Base-by-base conservation (phyloP, 1,284 basidiomycete species). In the Farysia itapuensis region DNA sequence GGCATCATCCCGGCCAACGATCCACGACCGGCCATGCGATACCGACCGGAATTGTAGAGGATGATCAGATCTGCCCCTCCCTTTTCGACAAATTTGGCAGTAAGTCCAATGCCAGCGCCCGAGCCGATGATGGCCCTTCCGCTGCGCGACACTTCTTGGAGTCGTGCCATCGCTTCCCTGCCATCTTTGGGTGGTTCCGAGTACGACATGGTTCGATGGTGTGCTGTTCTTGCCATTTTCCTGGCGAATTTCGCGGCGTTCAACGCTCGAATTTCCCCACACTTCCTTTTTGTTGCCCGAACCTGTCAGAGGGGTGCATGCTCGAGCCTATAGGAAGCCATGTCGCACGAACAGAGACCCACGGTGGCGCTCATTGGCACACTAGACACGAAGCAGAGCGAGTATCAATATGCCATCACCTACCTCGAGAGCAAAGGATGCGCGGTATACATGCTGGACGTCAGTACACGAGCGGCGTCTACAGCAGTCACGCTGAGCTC, bases 21-120 rank as follows among this genome's bases (percentile, higher is more conserved):
- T 15, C 58, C 58, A 20, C 58, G 18, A 3, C 58, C 58, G 8
- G 51, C 48, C 58, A 61, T 61, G 18, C 58, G 51, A 33, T 56
- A 61, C 5, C 58, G 33, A 11, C 58, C 58, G 7, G 52, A 56
- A 39, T 61, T 61, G 39, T 61, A 61, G 28, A 61, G 46, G 19
- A 60, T 54, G 50, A 60, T 49, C 45, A 60, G 21, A 18, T 59
- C 54, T 12, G 54, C 43, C 22, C 57, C 57, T 16, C 57, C 57
- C 26, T 60, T 54, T 20, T 60, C 51, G 22, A 60, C 50, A 26
- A 54, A 60, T 16, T 60, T 60, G 30, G 57, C 57, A 0, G 57
- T 54, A 35, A 61, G 48, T 2, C 58, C 58, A 15, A 61, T 61
- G 7, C 58, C 58, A 9, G 58, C 58, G n/a, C 58, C 58, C 21